phyloP scores from a whole-genome alignment of 129 eudicot genomes.

The Lactuca saligna region DNA sequence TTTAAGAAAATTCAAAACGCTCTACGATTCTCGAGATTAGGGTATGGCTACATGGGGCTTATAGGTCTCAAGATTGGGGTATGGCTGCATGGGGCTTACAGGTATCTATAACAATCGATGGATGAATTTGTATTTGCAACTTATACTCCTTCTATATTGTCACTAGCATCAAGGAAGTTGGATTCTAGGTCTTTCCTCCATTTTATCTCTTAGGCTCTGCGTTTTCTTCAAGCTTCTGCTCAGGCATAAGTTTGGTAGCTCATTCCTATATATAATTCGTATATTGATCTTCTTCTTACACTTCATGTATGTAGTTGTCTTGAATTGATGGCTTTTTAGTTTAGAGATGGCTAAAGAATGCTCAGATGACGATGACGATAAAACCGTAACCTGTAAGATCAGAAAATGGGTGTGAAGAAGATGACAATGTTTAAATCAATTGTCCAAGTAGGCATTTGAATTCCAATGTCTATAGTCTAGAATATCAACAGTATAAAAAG shows the following conservation, averaged over 20 bases:
- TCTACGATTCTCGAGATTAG: no score
- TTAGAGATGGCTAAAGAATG: slow-evolving; percentile 58
- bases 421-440: slow-evolving; percentile 36
- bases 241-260: slow-evolving; percentile 42
- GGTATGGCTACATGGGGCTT: no score
- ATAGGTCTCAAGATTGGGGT: no score
- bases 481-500: neutral
- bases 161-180: slow-evolving; percentile 54
- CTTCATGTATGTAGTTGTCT: slow-evolving; percentile 10
- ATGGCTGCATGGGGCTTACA: no score
- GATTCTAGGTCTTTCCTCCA: slow-evolving; percentile 47
- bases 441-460: slow-evolving; percentile 35
- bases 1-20: no score
- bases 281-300: neutral
- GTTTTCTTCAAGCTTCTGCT: slow-evolving; percentile 51
- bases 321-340: slow-evolving; percentile 24
- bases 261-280: neutral
- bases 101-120: no score
- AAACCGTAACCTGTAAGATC: slow-evolving; percentile 42
- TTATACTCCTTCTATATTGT: slow-evolving; percentile 45
- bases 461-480: no score
- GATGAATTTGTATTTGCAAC: slow-evolving; percentile 45
- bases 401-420: slow-evolving; percentile 50
- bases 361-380: slow-evolving; percentile 64
- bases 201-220: slow-evolving; percentile 53